phyloP scores from a whole-genome alignment of 2,329 filamentous ascomycete genomes.

The Claviceps quebecensis region DNA sequence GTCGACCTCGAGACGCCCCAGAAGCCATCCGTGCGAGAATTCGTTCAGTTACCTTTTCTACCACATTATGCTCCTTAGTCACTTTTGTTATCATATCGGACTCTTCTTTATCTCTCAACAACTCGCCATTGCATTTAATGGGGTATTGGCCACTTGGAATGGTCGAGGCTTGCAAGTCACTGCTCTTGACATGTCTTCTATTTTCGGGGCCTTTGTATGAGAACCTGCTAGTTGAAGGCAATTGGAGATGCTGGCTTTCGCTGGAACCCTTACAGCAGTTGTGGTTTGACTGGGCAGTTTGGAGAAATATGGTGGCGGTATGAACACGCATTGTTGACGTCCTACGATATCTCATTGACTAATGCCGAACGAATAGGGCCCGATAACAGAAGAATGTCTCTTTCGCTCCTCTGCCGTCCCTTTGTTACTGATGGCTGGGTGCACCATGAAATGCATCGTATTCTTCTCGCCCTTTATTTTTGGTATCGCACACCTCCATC shows the following conservation, averaged over 20 bases:
- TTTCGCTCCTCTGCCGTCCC: constrained; percentile 82
- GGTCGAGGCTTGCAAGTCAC: constrained; percentile 44
- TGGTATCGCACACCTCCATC: constrained; percentile 84
- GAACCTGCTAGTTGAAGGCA: constrained; percentile 55
- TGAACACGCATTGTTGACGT: constrained; percentile 16
- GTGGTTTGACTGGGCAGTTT: constrained; percentile 63
- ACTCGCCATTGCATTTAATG: constrained; percentile 43
- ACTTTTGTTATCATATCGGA: constrained; percentile 49
- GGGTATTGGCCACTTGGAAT: constrained; percentile 69
- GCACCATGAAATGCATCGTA: constrained; percentile 45
- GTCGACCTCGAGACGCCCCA: constrained; percentile 72
- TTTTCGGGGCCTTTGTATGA: constrained; percentile 82
- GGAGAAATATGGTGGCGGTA: constrained; percentile 78
- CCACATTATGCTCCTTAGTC: constrained; percentile 48
- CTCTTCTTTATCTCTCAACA: neutral
- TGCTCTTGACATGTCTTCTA: constrained; percentile 62
- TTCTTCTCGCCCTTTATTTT: constrained; percentile 82
- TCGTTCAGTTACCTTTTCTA: constrained; percentile 64
- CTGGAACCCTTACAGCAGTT: constrained; percentile 42
- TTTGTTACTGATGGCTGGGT: constrained; percentile 59
- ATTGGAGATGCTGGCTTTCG: constrained; percentile 50
- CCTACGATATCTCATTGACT: neutral
- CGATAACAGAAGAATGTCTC: constrained; percentile 82
- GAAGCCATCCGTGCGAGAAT: constrained; percentile 80
- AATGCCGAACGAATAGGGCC: constrained; percentile 43